Evolutionary conservation across 805 yeast genomes (phyloP).

Genomic region (Saccharomyces cerevisiae): DNA sequence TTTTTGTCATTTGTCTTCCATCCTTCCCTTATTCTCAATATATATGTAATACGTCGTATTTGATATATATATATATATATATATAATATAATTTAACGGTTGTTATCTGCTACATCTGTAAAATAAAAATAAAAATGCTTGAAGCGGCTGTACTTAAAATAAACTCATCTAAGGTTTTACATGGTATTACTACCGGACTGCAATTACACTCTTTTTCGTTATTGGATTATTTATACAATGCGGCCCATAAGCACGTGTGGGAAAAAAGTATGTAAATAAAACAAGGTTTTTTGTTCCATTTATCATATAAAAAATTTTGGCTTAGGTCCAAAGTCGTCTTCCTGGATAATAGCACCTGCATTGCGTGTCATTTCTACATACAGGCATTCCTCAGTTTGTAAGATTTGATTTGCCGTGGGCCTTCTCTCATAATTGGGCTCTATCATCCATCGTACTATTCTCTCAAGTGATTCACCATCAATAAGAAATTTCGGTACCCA

Average conservation of each 20-base stretch:
- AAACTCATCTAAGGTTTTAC: neutral
- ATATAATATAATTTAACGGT: neutral
- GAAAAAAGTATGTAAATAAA: neutral
- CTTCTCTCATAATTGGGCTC: constrained; percentile 72
- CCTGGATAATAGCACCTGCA: constrained; percentile 90
- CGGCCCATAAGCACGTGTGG: neutral
- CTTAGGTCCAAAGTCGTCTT: constrained; percentile 89
- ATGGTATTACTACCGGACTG: neutral
- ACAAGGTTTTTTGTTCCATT: neutral
- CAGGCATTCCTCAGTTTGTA: constrained; percentile 62
- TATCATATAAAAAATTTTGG: constrained; percentile 35
- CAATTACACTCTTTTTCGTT: neutral
- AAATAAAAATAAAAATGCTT: neutral
- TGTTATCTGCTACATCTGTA: neutral
- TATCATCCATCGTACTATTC: constrained; percentile 80
- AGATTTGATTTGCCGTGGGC: constrained; percentile 70
- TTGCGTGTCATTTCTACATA: constrained; percentile 73
- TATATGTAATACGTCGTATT: neutral
- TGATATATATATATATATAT: neutral
- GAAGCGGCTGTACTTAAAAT: neutral
- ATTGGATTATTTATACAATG: neutral
- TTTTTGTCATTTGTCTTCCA: neutral
- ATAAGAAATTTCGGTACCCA: constrained; percentile 86
- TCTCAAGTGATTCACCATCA: constrained; percentile 67
- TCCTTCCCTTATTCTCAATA: neutral